phyloP scores from a whole-genome alignment of 441 rosid genomes.

The Geranium incanum region DNA sequence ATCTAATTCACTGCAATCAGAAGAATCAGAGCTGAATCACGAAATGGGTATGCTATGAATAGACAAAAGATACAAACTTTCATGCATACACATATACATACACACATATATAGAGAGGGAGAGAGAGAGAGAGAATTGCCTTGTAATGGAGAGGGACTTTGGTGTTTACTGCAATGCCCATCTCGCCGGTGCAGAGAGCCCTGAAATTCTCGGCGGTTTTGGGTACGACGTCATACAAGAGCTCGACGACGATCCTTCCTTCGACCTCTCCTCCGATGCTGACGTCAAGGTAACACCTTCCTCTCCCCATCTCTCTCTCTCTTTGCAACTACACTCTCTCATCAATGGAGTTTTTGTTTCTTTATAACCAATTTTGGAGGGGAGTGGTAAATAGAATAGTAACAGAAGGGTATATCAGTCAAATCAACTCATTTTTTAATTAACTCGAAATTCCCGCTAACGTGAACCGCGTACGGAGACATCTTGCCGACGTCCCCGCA shows the following conservation, averaged over 20 bases:
- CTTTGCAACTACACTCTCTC: neutral
- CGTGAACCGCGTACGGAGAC: too few species aligned
- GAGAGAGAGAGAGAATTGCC: slow-evolving; percentile 30
- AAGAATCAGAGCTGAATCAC: too few species aligned
- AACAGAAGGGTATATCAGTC: too few species aligned
- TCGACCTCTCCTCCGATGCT: slow-evolving; percentile 84
- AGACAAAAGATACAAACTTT: neutral
- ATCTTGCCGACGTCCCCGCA: too few species aligned
- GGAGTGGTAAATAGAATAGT: too few species aligned
- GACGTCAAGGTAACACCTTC: slow-evolving; percentile 73
- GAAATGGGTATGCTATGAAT: too few species aligned
- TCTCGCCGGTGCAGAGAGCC: slow-evolving; percentile 86
- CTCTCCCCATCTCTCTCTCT: slow-evolving; percentile 35
- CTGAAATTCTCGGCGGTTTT: slow-evolving; percentile 87
- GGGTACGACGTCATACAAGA: slow-evolving; percentile 74
- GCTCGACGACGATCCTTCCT: slow-evolving; percentile 87
- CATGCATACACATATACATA: neutral
- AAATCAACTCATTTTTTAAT: too few species aligned
- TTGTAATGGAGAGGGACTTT: slow-evolving; percentile 79
- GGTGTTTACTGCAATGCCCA: slow-evolving; percentile 76
- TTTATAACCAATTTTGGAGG: too few species aligned
- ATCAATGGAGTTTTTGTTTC: too few species aligned
- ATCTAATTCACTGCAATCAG: too few species aligned
- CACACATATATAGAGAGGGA: neutral
- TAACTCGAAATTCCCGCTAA: too few species aligned